Conservation (phyloP, 75 land plant genomes). For the Cunninghamia lanceolata region DNA sequence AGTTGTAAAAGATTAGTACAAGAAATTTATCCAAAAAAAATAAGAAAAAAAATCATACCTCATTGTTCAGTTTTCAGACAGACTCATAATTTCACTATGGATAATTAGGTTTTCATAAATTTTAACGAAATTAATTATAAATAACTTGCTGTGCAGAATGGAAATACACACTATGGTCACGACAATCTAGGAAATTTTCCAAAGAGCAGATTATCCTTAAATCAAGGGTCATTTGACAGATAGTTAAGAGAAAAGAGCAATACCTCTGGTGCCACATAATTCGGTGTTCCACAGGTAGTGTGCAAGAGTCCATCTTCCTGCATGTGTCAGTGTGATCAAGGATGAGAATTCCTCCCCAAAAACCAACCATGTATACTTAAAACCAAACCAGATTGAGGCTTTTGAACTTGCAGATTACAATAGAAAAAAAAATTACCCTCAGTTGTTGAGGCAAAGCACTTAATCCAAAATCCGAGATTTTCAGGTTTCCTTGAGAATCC, state of each 20-base stretch:
- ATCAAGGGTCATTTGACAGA: not conserved
- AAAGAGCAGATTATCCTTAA: not conserved
- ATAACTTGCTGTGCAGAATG: not conserved
- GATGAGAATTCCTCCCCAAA: constrained; percentile 9
- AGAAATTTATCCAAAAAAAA: not conserved
- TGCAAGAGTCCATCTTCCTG: constrained; percentile 70
- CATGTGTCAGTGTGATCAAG: not conserved
- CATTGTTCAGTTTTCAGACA: not conserved
- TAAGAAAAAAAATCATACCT: not conserved
- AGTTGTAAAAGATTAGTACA: not conserved
- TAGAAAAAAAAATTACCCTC: constrained; percentile 17
- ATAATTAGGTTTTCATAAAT: not conserved
- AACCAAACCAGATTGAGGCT: not conserved
- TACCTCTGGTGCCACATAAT: constrained; percentile 93
- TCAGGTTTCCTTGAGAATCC: constrained; percentile 79
- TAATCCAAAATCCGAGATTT: constrained; percentile 88
- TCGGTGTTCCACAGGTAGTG: constrained; percentile 94
- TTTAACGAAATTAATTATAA: not conserved
- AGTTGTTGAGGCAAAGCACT: constrained; percentile 77
- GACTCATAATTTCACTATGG: not conserved
- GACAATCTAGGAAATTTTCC: not conserved
- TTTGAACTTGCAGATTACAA: not conserved
- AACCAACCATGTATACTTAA: not conserved
- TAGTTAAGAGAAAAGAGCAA: not conserved
- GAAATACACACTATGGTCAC: not conserved